A percentile compares a stretch with the other conserved stretches of the same genome.
These are phyloP conservation scores for Microbotryum lychnidis-dioicae DNA, from an alignment of 1,284 basidiomycete genomes.

Conservation along the genomic window DNA sequence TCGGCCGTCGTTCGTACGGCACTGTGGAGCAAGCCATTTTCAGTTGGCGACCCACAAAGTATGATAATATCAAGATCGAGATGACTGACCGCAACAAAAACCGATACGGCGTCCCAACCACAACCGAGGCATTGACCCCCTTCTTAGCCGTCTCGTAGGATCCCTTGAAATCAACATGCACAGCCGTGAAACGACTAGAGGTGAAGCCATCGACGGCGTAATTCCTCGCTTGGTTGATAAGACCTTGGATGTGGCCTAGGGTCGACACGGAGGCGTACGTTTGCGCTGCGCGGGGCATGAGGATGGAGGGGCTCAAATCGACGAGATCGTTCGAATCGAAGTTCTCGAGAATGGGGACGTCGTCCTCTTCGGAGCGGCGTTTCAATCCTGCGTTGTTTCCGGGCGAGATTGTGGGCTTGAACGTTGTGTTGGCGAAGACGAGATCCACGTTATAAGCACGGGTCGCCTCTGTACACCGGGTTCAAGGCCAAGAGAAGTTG, in stretches of 20 bases:
- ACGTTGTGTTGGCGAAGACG: constrained; percentile 20
- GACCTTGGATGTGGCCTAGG: constrained; percentile 12
- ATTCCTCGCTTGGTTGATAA: constrained; percentile 11
- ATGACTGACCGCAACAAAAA: constrained; percentile 10
- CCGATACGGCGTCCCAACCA: constrained; percentile 14
- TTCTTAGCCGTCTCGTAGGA: constrained; percentile 9
- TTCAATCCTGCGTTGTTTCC: constrained; percentile 7
- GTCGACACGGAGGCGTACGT: constrained; percentile 11
- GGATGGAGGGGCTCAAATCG: background rate
- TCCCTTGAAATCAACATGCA: constrained; percentile 15
- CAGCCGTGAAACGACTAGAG: constrained; percentile 3
- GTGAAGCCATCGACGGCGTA: constrained; percentile 10
- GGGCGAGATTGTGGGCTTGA: constrained; percentile 10
- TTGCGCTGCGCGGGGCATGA: background rate
- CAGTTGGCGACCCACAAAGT: too few relatives aligned
- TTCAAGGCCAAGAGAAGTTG: too few relatives aligned
- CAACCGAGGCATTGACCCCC: background rate
- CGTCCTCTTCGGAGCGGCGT: background rate
- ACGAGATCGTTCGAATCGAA: too few relatives aligned
- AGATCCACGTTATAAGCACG: constrained; percentile 22
- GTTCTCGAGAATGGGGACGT: too few relatives aligned
- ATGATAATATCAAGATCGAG: too few relatives aligned
- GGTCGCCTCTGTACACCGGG: constrained; percentile 1
- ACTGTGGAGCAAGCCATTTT: too few relatives aligned
- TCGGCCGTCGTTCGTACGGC: too few relatives aligned